These are phyloP conservation scores for Euphrasia confusa DNA, from an alignment of 257 asterid genomes.

Conservation along the genomic window DNA sequence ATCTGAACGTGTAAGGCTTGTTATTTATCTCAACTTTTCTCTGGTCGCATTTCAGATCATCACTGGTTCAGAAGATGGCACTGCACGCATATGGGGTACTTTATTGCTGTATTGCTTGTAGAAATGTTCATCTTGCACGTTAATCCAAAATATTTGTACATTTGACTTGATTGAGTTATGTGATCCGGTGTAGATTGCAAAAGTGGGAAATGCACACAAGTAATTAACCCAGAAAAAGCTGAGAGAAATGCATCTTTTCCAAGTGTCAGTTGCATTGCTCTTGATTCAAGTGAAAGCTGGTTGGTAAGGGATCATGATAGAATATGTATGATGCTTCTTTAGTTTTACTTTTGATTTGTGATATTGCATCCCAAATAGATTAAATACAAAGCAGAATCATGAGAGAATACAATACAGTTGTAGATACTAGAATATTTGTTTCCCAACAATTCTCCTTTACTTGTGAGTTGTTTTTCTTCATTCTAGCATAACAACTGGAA, in stretches of 20 bases:
- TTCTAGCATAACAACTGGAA: not conserved
- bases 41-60: conserved; percentile 54
- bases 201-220: conserved; percentile 83
- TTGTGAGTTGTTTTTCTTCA: conserved; percentile 4
- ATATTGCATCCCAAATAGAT: conserved; percentile 22
- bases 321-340: conserved; percentile 9
- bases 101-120: conserved; percentile 19
- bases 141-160: conserved; percentile 14
- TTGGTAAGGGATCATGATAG: conserved; percentile 55
- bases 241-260: conserved; percentile 42
- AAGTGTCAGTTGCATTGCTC: conserved; percentile 74
- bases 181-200: conserved; percentile 57
- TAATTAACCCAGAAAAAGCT: conserved; percentile 50
- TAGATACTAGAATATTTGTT: conserved; percentile 2
- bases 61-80: conserved; percentile 99
- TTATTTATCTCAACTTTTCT: conserved; percentile 20
- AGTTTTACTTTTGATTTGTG: conserved; percentile 3
- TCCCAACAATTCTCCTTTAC: conserved; percentile 3
- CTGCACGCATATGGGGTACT: conserved; percentile 92
- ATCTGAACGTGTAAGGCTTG: conserved; percentile 14
- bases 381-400: not conserved
- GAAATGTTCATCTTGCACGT: conserved; percentile 17
- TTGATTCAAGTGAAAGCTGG: conserved; percentile 97
- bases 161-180: conserved; percentile 27
- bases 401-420: conserved; percentile 1